Conservation (phyloP, 306 rosid genomes). For the Gillenia trifoliata region DNA sequence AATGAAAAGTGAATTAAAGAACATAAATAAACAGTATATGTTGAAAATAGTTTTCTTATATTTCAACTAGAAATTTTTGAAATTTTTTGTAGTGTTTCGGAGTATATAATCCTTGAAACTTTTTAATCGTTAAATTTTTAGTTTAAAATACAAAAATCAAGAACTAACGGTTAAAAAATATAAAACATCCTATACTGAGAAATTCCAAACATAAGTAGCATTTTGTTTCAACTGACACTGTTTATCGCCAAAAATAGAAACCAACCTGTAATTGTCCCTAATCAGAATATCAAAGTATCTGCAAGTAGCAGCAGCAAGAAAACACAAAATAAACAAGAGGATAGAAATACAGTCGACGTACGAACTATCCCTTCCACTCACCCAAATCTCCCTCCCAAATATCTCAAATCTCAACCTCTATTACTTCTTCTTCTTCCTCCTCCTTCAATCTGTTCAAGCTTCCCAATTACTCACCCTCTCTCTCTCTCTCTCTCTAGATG, state of each 20-base stretch:
- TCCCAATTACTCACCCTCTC: neutral
- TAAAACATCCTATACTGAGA: too few species aligned
- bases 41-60: too few species aligned
- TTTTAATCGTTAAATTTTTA: too few species aligned
- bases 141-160: too few species aligned
- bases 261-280: neutral
- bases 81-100: too few species aligned
- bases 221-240: neutral
- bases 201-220: neutral
- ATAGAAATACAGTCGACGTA: constrained; percentile 40
- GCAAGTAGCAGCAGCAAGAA: neutral
- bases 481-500: constrained; percentile 25
- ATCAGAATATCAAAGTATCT: neutral
- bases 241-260: neutral
- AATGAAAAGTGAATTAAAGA: too few species aligned
- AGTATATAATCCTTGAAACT: too few species aligned
- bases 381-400: neutral
- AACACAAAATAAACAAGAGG: constrained; percentile 34
- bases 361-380: constrained; percentile 33
- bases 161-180: too few species aligned
- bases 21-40: too few species aligned
- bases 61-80: too few species aligned
- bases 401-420: neutral
- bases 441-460: neutral
- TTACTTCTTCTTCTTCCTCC: neutral